A percentile compares a stretch with the other conserved stretches of the same genome.
Evolutionary conservation across 257 asterid genomes (phyloP).

Genomic region (Parsonsia alboflavescens): DNA sequence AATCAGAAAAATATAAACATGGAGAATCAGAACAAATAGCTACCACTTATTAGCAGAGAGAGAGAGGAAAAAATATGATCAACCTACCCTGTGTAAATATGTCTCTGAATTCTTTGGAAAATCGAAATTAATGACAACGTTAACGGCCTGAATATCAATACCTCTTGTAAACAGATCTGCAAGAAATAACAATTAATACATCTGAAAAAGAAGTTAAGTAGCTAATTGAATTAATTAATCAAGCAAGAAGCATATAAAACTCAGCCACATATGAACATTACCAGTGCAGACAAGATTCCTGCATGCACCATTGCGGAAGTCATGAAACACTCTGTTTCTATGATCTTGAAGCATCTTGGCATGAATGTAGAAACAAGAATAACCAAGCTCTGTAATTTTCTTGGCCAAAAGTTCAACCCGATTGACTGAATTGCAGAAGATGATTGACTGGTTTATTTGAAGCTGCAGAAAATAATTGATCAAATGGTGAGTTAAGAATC

Average conservation of each 20-base stretch:
- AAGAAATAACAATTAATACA: neutral
- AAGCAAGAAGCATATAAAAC: neutral
- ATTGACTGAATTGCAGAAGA: conserved; percentile 90
- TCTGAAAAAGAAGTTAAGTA: too few relatives aligned
- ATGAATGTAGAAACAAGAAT: conserved; percentile 89
- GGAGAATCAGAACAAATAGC: conserved; percentile 7
- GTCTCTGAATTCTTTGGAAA: conserved; percentile 83
- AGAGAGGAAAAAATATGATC: conserved; percentile 8
- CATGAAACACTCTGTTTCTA: conserved; percentile 87
- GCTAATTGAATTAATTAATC: neutral
- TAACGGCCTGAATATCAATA: conserved; percentile 87
- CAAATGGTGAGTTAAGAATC: conserved; percentile 9
- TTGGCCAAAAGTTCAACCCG: conserved; percentile 93
- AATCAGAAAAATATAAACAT: conserved; percentile 14
- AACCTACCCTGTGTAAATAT: conserved; percentile 76
- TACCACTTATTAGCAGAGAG: conserved; percentile 12
- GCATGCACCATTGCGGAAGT: conserved; percentile 94
- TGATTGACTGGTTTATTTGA: conserved; percentile 90
- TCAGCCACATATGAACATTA: conserved; percentile 10
- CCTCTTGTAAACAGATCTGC: conserved; percentile 89
- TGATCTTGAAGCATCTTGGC: conserved; percentile 98
- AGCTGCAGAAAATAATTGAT: conserved; percentile 46
- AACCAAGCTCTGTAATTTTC: conserved; percentile 91
- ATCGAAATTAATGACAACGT: conserved; percentile 81
- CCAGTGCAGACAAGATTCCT: conserved; percentile 97